A percentile compares a stretch with the other conserved stretches of the same genome.
Evolutionary conservation across 2,329 filamentous ascomycete genomes (phyloP).

Genomic region (Fusarium sulawesiense): DNA sequence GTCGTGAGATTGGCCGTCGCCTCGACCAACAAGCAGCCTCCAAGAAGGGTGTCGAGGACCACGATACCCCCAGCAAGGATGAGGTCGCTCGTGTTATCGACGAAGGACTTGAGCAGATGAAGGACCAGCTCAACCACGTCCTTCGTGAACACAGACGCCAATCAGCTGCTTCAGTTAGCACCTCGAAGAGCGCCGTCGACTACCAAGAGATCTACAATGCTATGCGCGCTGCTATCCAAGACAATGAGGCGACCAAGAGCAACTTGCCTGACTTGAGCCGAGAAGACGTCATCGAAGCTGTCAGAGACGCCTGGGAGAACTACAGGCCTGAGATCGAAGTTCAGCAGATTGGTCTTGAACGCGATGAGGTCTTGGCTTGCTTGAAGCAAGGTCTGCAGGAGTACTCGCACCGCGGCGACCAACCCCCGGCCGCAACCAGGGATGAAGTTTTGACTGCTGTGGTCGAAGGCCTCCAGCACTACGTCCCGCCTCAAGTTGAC

Average conservation of each 20-base stretch:
- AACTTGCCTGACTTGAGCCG: slow-evolving; percentile 66
- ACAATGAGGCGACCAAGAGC: slow-evolving; percentile 62
- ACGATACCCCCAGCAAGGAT: slow-evolving; percentile 68
- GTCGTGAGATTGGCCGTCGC: slow-evolving; percentile 86
- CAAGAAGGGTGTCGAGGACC: slow-evolving; percentile 57
- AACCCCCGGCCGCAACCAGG: slow-evolving; percentile 72
- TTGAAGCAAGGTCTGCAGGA: slow-evolving; percentile 86
- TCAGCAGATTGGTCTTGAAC: slow-evolving; percentile 88
- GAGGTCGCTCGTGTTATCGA: slow-evolving; percentile 83
- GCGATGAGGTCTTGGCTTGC: slow-evolving; percentile 89
- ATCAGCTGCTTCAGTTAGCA: slow-evolving; percentile 71
- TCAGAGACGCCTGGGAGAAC: slow-evolving; percentile 91
- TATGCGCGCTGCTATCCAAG: slow-evolving; percentile 78
- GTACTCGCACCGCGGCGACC: slow-evolving; percentile 69
- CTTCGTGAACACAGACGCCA: slow-evolving; percentile 80
- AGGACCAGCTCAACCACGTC: slow-evolving; percentile 83
- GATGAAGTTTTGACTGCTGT: slow-evolving; percentile 89
- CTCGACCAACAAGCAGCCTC: slow-evolving; percentile 76
- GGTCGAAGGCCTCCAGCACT: slow-evolving; percentile 85
- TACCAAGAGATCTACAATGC: slow-evolving; percentile 88
- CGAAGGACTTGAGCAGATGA: slow-evolving; percentile 83
- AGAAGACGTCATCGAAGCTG: slow-evolving; percentile 87
- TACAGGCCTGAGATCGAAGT: slow-evolving; percentile 95
- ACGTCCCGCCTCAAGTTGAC: slow-evolving; percentile 78
- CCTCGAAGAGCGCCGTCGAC: slow-evolving; percentile 72